phyloP scores from a whole-genome alignment of 108 stramenopile genomes.

The Schizochytrium sp. region DNA sequence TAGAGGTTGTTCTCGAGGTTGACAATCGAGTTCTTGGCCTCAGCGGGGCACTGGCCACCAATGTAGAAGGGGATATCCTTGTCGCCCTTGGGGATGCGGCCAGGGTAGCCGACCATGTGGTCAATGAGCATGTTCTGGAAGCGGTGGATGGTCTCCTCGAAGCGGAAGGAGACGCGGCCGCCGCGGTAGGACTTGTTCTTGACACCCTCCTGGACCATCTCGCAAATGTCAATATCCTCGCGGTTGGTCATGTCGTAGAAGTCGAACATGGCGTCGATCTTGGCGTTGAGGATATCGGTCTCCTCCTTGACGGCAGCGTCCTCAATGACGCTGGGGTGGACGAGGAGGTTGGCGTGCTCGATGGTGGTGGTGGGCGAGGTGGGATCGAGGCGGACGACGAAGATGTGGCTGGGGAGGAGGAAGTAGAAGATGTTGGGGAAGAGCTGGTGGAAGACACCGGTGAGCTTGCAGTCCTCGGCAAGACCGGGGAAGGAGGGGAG shows the following conservation, averaged over 20 bases:
- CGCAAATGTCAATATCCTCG: conserved; percentile 17
- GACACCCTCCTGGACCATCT: conserved; percentile 16
- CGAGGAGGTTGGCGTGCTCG: conserved; percentile 7
- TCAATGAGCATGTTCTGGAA: conserved; percentile 18
- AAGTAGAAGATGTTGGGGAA: conserved; percentile 16
- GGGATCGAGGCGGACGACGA: neutral
- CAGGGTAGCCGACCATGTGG: neutral
- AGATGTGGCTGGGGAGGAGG: conserved; percentile 1
- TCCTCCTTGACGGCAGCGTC: neutral
- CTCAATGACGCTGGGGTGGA: conserved; percentile 13
- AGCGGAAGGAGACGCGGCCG: conserved; percentile 21
- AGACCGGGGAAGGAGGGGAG: neutral
- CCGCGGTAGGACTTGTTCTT: neutral
- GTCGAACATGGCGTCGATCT: conserved; percentile 5
- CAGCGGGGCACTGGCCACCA: neutral
- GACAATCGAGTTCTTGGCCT: neutral
- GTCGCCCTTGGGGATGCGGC: conserved; percentile 15
- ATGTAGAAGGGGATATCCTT: neutral
- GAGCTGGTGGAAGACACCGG: neutral
- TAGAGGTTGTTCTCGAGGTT: neutral
- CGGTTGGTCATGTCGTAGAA: neutral
- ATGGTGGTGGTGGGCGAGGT: neutral
- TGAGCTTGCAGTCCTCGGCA: neutral
- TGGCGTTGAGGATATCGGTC: neutral
- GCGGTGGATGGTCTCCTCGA: conserved; percentile 22